Conservation (phyloP, 306 rosid genomes). For the Morella rubra region DNA sequence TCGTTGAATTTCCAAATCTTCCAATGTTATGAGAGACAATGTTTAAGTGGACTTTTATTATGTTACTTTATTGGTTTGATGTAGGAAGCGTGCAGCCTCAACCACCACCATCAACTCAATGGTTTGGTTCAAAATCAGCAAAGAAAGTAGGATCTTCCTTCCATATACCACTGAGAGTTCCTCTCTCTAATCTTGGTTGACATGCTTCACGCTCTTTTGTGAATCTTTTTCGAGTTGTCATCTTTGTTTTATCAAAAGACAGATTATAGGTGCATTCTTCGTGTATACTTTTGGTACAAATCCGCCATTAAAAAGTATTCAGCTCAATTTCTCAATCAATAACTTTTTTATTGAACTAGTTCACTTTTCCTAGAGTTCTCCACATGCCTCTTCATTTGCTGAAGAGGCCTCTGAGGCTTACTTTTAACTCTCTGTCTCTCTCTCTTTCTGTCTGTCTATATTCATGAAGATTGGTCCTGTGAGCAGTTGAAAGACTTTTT, state of each 20-base stretch:
- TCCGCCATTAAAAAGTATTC: not conserved
- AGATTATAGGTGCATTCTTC: not conserved
- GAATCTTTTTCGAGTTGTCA: not conserved
- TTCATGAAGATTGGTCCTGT: not conserved
- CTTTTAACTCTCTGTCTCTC: not conserved
- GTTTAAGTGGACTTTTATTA: conserved; percentile 18
- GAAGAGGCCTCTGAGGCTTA: not conserved
- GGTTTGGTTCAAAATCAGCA: conserved; percentile 65
- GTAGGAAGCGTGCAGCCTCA: conserved; percentile 47
- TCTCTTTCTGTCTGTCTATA: not conserved
- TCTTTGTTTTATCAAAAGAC: not conserved
- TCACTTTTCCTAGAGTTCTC: not conserved
- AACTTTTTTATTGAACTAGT: not conserved
- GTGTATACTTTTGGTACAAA: not conserved
- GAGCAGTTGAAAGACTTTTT: not conserved
- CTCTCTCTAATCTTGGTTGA: not conserved
- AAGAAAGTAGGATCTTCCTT: conserved; percentile 51
- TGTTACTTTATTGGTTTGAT: conserved; percentile 21
- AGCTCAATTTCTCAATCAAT: not conserved
- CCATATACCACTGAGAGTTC: not conserved
- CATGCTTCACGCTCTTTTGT: not conserved
- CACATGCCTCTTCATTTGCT: too few relatives aligned
- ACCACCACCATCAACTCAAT: conserved; percentile 34
- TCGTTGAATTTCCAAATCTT: conserved; percentile 18
- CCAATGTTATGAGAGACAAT: conserved; percentile 2